Evolutionary conservation across 495 filamentous ascomycete genomes (phyloP), one percentile per base, ranked within the genome.

Genomic region (Aspergillus hancockii): DNA sequence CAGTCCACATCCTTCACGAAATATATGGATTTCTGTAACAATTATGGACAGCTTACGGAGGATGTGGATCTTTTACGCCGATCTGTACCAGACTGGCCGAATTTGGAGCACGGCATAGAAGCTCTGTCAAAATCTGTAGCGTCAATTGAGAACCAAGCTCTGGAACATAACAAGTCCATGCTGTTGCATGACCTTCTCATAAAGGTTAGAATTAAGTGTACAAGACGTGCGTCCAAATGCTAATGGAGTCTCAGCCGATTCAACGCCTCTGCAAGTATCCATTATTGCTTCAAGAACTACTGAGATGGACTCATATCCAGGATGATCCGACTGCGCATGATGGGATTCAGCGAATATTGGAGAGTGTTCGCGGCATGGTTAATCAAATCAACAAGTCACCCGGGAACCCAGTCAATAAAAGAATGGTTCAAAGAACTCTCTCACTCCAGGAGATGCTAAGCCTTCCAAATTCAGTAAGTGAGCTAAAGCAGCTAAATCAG

Each of bases 261-360:
- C 94, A 98, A 77, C 83, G 94, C 34, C 83, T 98, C 14, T 95
- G 90, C 81, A 92, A 89, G 76, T 98, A 98, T 73, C 90, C 90
- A 10, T 81, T 98, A 34, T 78, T 98, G 21, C 90, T 98, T 53
- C 80, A 85, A 6, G 91, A 97, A 57, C 77, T 98, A 38, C 78
- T 90, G 56, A 90, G 87, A 63, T 78, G 89, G 60, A 97, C 92
- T 0, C 89, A 90, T 14, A 88, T 90, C 8, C 85, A 84, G 59
- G 93, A 97, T 64, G 93, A 91, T 66, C 90, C 90, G 14, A 83
- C 84, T 51, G 87, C 90, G 10, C 87, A 95, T 74, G 82, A 86
- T 69, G 88, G 90, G 46, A 85, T 98, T 23, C 83, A 90, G 55
- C 88, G 87, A 62, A 81, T 90, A 8, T 78, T 96, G 49, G 85